Percentiles rank a stretch among this genome's conserved stretches.
These are phyloP conservation scores for Citrus inodora DNA, from an alignment of 345 rosid species.

Conservation along the genomic window DNA sequence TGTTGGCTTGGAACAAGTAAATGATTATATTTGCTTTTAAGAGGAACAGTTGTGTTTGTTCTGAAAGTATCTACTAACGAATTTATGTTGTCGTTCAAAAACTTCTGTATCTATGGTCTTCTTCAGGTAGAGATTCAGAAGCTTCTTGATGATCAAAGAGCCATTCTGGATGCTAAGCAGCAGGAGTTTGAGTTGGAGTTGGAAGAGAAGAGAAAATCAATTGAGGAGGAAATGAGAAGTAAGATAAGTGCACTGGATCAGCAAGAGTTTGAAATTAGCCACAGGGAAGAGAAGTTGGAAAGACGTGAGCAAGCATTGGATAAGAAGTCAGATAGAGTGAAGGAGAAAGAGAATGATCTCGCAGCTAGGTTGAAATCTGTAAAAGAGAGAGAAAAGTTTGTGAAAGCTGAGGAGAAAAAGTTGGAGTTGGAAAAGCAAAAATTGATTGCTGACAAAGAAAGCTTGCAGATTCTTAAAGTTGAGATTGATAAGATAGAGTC, in stretches of 20 bases:
- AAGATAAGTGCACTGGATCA: conserved; percentile 45
- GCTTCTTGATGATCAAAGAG: conserved; percentile 66
- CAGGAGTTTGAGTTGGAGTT: conserved; percentile 57
- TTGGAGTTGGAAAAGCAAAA: conserved; percentile 50
- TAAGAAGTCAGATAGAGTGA: conserved; percentile 47
- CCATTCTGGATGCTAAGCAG: conserved; percentile 43
- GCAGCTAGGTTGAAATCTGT: conserved; percentile 50
- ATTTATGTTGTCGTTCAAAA: conserved; percentile 1
- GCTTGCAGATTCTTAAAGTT: conserved; percentile 45
- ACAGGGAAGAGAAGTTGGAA: conserved; percentile 51
- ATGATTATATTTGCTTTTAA: not conserved
- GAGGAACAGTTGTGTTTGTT: not conserved
- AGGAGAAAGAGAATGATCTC: conserved; percentile 74
- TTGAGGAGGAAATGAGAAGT: conserved; percentile 56
- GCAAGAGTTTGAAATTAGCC: conserved; percentile 43
- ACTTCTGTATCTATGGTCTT: conserved; percentile 3
- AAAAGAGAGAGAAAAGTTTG: conserved; percentile 53
- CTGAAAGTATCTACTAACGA: not conserved
- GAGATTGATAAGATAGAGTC: conserved; percentile 63
- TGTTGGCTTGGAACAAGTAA: not conserved
- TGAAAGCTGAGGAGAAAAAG: conserved; percentile 60
- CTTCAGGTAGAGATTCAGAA: conserved; percentile 61
- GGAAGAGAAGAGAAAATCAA: conserved; percentile 48
- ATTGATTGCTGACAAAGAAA: conserved; percentile 50
- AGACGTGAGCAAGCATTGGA: conserved; percentile 57